Evolutionary conservation across 2,329 filamentous ascomycete species (phyloP).

Genomic region (Fusarium penzigii): DNA sequence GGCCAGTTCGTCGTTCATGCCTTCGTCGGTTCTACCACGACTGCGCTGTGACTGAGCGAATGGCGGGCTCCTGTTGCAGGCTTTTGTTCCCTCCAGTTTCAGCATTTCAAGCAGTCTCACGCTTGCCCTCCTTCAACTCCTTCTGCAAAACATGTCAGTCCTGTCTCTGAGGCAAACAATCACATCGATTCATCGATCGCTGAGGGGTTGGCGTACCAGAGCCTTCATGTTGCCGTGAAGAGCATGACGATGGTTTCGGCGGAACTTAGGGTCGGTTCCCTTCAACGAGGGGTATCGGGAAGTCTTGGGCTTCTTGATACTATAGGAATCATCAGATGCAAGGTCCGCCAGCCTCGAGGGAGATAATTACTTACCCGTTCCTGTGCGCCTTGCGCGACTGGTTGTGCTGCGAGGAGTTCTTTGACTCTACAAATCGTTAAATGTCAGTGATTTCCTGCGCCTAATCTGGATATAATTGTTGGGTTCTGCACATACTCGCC

Average conservation of each 20-base stretch:
- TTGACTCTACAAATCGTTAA: constrained; percentile 71
- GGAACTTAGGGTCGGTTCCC: constrained; percentile 99
- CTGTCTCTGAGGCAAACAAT: constrained; percentile 1
- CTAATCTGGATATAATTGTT: background rate
- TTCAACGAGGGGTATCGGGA: constrained; percentile 98
- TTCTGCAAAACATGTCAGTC: constrained; percentile 64
- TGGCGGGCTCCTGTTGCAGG: background rate
- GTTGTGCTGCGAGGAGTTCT: constrained; percentile 99
- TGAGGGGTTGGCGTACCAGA: constrained; percentile 64
- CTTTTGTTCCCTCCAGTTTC: constrained; percentile 23
- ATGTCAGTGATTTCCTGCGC: constrained; percentile 17
- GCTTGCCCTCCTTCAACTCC: constrained; percentile 96
- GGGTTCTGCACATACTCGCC: constrained; percentile 39
- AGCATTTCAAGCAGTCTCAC: constrained; percentile 68
- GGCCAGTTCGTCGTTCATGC: constrained; percentile 26
- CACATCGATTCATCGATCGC: constrained; percentile 3
- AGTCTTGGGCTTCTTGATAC: constrained; percentile 99
- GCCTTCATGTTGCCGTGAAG: constrained; percentile 98
- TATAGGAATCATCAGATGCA: constrained; percentile 42
- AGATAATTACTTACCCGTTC: constrained; percentile 72
- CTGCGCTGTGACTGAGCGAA: constrained; percentile 23
- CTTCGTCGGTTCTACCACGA: constrained; percentile 26
- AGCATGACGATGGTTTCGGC: constrained; percentile 99
- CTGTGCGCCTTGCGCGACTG: constrained; percentile 98
- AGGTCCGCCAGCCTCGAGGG: background rate